phyloP scores from a whole-genome alignment of 441 rosid genomes.

The Erysimum cheiri region DNA sequence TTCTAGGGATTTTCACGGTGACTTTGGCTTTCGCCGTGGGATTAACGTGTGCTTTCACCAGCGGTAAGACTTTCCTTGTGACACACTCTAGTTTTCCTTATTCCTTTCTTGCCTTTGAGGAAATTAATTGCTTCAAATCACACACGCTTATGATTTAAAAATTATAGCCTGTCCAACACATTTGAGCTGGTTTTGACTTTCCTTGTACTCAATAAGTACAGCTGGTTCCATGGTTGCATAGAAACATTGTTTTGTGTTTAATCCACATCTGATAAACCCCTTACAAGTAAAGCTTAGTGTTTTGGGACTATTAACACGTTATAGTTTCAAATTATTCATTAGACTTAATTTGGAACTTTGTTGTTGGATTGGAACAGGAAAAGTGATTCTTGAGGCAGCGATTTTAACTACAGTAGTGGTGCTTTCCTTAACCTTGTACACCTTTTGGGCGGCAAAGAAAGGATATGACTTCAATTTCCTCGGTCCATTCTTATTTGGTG shows the following conservation, averaged over 20 bases:
- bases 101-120: slow-evolving; percentile 28
- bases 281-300: neutral
- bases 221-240: neutral
- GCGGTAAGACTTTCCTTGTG: slow-evolving; percentile 56
- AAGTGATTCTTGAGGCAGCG: slow-evolving; percentile 77
- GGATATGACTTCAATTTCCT: slow-evolving; percentile 92
- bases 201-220: slow-evolving; percentile 1
- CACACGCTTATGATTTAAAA: neutral
- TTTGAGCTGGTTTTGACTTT: slow-evolving; percentile 31
- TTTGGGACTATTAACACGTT: neutral
- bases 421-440: slow-evolving; percentile 75
- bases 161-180: slow-evolving; percentile 33
- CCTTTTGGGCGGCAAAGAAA: slow-evolving; percentile 91
- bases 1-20: slow-evolving; percentile 77
- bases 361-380: slow-evolving; percentile 55
- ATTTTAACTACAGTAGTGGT: slow-evolving; percentile 79
- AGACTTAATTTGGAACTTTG: slow-evolving; percentile 14
- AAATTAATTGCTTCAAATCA: slow-evolving; percentile 14
- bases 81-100: slow-evolving; percentile 22
- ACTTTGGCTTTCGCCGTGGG: slow-evolving; percentile 77
- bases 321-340: neutral
- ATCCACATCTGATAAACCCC: neutral
- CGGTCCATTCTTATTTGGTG: slow-evolving; percentile 90
- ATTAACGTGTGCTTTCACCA: slow-evolving; percentile 83
- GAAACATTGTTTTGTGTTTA: neutral